Percentiles rank a stretch among this genome's conserved stretches.
Conservation (phyloP, 208 protist genomes). For the Tetramitus jugosus region DNA sequence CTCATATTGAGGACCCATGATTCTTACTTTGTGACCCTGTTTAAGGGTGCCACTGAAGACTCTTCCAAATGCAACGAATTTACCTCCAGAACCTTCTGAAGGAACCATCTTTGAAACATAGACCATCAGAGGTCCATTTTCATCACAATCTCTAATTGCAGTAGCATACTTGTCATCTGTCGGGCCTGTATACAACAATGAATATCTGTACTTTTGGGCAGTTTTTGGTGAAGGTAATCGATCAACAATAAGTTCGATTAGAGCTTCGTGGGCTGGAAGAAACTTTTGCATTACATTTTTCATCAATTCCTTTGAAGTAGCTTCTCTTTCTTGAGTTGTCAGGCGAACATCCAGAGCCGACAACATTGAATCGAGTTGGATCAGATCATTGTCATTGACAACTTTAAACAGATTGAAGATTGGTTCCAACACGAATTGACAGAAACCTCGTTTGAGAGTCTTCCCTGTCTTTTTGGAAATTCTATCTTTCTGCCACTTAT, state of each 20-base stretch:
- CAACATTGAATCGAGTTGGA: conserved; percentile 79
- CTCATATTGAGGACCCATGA: conserved; percentile 96
- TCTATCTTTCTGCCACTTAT: conserved; percentile 70
- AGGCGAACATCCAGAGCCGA: conserved; percentile 76
- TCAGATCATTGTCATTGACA: conserved; percentile 84
- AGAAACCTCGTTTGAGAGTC: conserved; percentile 70
- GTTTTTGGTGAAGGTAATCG: conserved; percentile 93
- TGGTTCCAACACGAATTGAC: conserved; percentile 94
- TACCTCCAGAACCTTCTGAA: conserved; percentile 62
- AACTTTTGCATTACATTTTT: conserved; percentile 91
- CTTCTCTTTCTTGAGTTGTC: conserved; percentile 55
- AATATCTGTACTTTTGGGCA: conserved; percentile 90
- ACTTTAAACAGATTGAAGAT: conserved; percentile 91
- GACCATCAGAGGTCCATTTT: conserved; percentile 89
- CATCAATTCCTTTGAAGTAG: conserved; percentile 34
- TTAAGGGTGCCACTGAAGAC: conserved; percentile 88
- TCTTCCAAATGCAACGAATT: conserved; percentile 95
- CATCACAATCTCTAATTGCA: conserved; percentile 82
- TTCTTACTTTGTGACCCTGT: conserved; percentile 82
- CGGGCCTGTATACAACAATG: conserved; percentile 92
- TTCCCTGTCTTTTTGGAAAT: conserved; percentile 41
- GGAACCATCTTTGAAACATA: conserved; percentile 99
- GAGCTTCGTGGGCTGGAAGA: conserved; percentile 86
- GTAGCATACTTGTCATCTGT: conserved; percentile 75
- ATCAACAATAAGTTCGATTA: conserved; percentile 96